phyloP scores from a whole-genome alignment of 176 grass and related monocot genomes.

The Elymus sibiricus region DNA sequence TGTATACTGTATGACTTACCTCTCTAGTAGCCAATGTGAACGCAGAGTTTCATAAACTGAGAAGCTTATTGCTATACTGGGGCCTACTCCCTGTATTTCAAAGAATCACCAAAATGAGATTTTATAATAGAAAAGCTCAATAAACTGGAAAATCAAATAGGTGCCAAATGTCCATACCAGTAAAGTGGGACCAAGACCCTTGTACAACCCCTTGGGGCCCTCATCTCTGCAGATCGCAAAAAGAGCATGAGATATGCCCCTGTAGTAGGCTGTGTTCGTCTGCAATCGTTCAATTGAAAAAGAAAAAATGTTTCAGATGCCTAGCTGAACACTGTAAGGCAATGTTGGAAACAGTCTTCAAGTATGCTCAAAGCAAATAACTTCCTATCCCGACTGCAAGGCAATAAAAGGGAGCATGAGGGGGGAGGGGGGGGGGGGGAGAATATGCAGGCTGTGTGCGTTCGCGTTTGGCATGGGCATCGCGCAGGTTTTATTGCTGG shows the following conservation, averaged over 20 bases:
- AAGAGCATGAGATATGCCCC: slow-evolving; percentile 91
- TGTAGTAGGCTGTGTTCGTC: slow-evolving; percentile 88
- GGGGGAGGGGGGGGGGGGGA: no score
- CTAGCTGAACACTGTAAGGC: neutral
- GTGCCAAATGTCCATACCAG: slow-evolving; percentile 45
- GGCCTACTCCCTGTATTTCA: slow-evolving; percentile 79
- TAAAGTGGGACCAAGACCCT: slow-evolving; percentile 92
- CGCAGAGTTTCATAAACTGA: slow-evolving; percentile 89
- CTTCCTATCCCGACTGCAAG: neutral
- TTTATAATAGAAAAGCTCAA: neutral
- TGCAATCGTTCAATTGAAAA: slow-evolving; percentile 44
- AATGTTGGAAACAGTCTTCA: neutral
- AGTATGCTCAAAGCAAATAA: neutral
- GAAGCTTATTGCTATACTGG: slow-evolving; percentile 96
- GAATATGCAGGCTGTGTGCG: neutral
- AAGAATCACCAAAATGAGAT: neutral
- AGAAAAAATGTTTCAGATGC: slow-evolving; percentile 9
- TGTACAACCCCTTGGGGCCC: slow-evolving; percentile 82
- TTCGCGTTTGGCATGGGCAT: neutral
- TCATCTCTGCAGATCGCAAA: slow-evolving; percentile 89
- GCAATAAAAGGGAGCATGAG: neutral
- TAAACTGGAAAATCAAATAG: neutral
- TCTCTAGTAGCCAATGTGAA: slow-evolving; percentile 71
- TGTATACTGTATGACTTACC: slow-evolving; percentile 45
- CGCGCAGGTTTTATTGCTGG: neutral